Evolutionary conservation across 306 rosid genomes (phyloP), one percentile per base, ranked within the genome.

Genomic region (Echinosophora koreensis): DNA sequence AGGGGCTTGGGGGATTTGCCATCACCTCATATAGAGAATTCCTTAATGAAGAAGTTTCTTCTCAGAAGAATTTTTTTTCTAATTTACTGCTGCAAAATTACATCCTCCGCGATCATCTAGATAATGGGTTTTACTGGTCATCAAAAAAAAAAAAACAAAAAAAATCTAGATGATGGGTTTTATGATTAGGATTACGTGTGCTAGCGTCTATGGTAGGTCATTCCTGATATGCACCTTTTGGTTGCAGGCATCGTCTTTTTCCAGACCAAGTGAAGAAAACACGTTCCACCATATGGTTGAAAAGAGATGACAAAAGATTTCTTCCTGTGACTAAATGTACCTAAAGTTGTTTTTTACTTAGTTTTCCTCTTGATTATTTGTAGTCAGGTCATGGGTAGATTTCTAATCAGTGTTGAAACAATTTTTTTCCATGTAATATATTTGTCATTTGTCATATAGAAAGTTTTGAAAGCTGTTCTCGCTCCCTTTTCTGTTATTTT

Each of bases 281-380:
- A 46, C 97, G 99, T 41, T 89, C 97, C 32, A 89, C 96, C 11
- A 46, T 89, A 76, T 90, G 97, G 97, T 62, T 95, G 83, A 92
- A 81, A 85, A 92, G 86, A 89, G 92, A 90, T 52, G 92, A 89
- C 81, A 72, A 63, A 60, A 88, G 82, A 71, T 92, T 89, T 77
- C 74, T 67, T 15, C 90, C 96, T 9, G 94, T 87, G 80, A 70
- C 84, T 52, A 86, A 82, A 71, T 73, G 60, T 66, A 81, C 34
- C 49, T 83, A 69, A 84, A 49, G 66, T 54, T 55, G 22, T 16
- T 35, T 74, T 5, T 57, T 37, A 38, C 6, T 38, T 30, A 22
- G 39, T n/a, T 44, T 69, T 71, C 46, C 27, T 52, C 5, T 12
- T 62, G 51, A 16, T 71, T 61, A 15, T 50, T 8, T 80, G 35